A percentile compares a stretch with the other conserved stretches of the same genome.
Conservation (phyloP, 192 early-diverging fungal genomes). For the Powellomyces hirtus region DNA sequence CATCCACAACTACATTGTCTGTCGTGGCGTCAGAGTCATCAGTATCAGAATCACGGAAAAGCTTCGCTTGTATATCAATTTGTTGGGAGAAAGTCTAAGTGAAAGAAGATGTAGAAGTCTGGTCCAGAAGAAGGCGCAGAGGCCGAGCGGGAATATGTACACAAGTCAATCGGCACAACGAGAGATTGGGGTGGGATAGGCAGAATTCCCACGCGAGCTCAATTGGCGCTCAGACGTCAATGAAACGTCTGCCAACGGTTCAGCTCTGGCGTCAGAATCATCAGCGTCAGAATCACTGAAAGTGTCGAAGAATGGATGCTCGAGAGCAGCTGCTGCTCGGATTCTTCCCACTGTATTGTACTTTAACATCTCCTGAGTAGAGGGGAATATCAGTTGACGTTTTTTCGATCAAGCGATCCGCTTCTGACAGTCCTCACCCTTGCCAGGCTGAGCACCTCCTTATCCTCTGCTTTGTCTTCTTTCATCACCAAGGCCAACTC, state of each 20-base stretch:
- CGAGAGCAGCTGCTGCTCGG: neutral
- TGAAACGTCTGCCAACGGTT: no score
- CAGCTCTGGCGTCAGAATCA: no score
- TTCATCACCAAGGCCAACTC: neutral
- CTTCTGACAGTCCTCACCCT: neutral
- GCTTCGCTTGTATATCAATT: no score
- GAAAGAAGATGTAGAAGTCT: no score
- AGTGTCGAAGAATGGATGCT: constrained; percentile 7
- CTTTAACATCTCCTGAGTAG: neutral
- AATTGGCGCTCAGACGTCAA: no score
- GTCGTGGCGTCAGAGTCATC: no score
- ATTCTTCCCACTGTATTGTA: constrained; percentile 6
- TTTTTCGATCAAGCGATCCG: no score
- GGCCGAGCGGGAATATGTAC: neutral
- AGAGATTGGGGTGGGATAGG: no score
- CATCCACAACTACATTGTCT: no score
- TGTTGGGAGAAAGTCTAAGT: no score
- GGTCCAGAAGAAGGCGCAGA: no score
- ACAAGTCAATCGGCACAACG: neutral
- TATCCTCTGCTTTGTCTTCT: neutral
- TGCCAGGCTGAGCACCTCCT: neutral
- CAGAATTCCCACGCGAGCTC: no score
- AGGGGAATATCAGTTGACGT: neutral
- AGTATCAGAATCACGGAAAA: neutral
- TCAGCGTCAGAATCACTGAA: neutral